Conservation (phyloP, 2,329 filamentous ascomycete species). For the Endothia cerciana region DNA sequence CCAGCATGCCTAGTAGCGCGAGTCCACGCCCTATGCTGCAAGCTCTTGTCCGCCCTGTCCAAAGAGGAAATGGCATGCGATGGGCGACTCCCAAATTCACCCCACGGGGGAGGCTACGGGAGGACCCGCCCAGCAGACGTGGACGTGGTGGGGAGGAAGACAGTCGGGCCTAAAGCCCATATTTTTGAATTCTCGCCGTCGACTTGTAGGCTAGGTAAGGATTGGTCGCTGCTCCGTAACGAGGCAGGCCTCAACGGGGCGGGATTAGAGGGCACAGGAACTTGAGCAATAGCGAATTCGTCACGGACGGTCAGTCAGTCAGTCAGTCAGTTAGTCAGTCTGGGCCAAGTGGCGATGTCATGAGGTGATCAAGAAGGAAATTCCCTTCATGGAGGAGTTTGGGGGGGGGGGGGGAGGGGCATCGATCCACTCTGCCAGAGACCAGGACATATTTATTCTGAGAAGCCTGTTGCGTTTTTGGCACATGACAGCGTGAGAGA, state of each 20-base stretch:
- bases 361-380: neutral
- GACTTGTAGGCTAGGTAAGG: neutral
- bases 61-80: neutral
- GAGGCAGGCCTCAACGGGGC: neutral
- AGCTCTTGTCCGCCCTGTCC: neutral
- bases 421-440: neutral
- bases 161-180: neutral
- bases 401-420: neutral
- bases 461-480: neutral
- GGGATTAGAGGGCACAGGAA: neutral
- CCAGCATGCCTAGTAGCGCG: neutral
- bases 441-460: neutral
- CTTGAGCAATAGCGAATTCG: too few species aligned
- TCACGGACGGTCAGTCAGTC: too few species aligned
- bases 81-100: neutral
- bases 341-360: neutral
- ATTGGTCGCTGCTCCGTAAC: neutral
- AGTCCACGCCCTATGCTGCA: too few species aligned
- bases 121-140: neutral
- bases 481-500: neutral
- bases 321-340: too few species aligned
- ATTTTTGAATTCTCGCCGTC: neutral
- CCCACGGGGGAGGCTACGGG: neutral
- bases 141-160: neutral
- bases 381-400: too few species aligned